Evolutionary conservation across 2,329 filamentous ascomycete species (phyloP).

Genomic region (Onygenales sp.): DNA sequence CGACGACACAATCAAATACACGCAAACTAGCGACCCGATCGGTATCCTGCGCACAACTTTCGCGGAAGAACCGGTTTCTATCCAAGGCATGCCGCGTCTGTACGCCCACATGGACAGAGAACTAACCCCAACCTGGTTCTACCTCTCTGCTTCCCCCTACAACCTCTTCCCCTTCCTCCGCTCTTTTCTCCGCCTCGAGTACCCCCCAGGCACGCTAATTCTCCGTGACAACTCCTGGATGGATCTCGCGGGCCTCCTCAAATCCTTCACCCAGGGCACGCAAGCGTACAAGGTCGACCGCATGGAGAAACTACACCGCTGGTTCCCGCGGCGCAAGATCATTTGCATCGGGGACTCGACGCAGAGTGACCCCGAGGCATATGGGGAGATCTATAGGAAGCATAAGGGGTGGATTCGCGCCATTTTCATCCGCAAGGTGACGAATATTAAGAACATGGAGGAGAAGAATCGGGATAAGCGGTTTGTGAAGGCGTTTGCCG

Average conservation of each 20-base stretch:
- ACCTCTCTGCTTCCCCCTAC: slow-evolving; percentile 87
- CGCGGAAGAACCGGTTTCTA: slow-evolving; percentile 59
- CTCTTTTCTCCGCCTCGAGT: slow-evolving; percentile 61
- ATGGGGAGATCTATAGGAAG: slow-evolving; percentile 63
- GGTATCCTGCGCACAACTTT: slow-evolving; percentile 82
- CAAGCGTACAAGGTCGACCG: slow-evolving; percentile 77
- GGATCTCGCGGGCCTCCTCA: slow-evolving; percentile 69
- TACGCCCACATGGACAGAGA: slow-evolving; percentile 56
- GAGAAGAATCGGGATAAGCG: slow-evolving; percentile 64
- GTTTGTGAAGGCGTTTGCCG: slow-evolving; percentile 75
- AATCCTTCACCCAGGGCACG: slow-evolving; percentile 69
- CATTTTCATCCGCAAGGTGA: slow-evolving; percentile 79
- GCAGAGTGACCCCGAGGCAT: slow-evolving; percentile 83
- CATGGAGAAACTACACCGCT: slow-evolving; percentile 66
- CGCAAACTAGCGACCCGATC: slow-evolving; percentile 66
- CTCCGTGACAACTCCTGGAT: slow-evolving; percentile 80
- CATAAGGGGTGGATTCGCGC: slow-evolving; percentile 68
- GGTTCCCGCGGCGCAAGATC: slow-evolving; percentile 70
- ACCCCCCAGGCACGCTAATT: slow-evolving; percentile 69
- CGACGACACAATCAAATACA: slow-evolving; percentile 93
- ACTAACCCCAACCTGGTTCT: slow-evolving; percentile 71
- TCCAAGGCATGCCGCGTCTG: slow-evolving; percentile 74
- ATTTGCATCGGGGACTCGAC: slow-evolving; percentile 85
- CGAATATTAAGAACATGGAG: slow-evolving; percentile 62
- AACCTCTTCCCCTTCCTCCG: slow-evolving; percentile 84